These are phyloP conservation scores for Penicillium sumatraense DNA, from an alignment of 2,329 filamentous ascomycete species.

Conservation along the genomic window DNA sequence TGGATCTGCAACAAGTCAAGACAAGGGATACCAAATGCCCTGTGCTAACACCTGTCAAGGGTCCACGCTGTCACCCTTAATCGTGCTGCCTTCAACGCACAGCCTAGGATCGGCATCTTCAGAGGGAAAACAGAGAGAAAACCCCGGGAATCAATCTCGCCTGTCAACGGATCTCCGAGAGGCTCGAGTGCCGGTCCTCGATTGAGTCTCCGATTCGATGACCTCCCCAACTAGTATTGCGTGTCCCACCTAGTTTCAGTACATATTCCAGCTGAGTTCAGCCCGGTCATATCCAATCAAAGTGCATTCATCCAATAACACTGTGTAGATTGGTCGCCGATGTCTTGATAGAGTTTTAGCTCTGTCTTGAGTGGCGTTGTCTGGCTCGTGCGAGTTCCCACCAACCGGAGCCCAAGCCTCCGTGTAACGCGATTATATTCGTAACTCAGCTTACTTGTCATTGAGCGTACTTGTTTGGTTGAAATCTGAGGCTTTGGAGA, in stretches of 20 bases:
- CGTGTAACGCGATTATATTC: conserved; percentile 7
- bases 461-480: neutral
- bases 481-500: neutral
- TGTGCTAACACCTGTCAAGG: conserved; percentile 7
- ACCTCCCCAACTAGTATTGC: conserved; percentile 5
- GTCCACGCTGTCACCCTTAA: neutral
- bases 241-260: conserved; percentile 4
- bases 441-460: conserved; percentile 5
- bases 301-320: neutral
- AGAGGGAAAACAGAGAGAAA: neutral
- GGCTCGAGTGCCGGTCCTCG: neutral
- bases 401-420: conserved; percentile 9
- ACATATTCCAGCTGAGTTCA: conserved; percentile 10
- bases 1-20: neutral
- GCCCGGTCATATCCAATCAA: conserved; percentile 11
- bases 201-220: conserved; percentile 1
- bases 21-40: conserved; percentile 12
- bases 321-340: conserved; percentile 4
- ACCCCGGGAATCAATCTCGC: too few relatives aligned
- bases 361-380: conserved; percentile 10
- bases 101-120: neutral
- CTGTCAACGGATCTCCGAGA: neutral
- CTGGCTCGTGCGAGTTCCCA: conserved; percentile 7
- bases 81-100: conserved; percentile 4
- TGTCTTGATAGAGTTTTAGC: conserved; percentile 11